phyloP scores from a whole-genome alignment of 768 basidiomycete genomes.

The Hericium alpestre region DNA sequence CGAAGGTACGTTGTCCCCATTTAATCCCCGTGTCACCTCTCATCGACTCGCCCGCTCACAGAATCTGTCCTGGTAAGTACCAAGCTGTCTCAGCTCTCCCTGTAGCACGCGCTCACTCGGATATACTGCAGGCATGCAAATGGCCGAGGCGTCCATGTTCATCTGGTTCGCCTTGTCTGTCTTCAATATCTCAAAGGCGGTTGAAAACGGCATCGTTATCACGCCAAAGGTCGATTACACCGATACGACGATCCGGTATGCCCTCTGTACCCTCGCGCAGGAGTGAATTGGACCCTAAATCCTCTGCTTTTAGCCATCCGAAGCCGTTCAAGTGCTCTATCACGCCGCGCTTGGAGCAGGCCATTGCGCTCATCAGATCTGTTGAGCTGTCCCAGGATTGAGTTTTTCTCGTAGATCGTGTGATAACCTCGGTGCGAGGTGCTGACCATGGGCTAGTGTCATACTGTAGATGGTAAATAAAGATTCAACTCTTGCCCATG shows the following conservation, averaged over 20 bases:
- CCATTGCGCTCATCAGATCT: conserved; percentile 14
- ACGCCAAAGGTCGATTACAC: not conserved
- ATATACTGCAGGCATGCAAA: not conserved
- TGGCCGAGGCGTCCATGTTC: not conserved
- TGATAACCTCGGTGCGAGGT: not conserved
- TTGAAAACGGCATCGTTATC: not conserved
- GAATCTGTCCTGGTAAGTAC: conserved; percentile 1
- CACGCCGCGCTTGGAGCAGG: conserved; percentile 18
- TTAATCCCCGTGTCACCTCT: too few relatives aligned
- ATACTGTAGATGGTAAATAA: too few relatives aligned
- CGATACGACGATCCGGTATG: not conserved
- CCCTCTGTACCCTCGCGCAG: not conserved
- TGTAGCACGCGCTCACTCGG: too few relatives aligned
- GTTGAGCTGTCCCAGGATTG: not conserved
- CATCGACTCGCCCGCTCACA: not conserved
- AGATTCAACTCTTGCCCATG: too few relatives aligned
- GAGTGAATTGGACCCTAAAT: too few relatives aligned
- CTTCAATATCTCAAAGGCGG: not conserved
- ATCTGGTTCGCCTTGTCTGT: not conserved
- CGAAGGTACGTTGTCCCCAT: not conserved
- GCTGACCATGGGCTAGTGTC: too few relatives aligned
- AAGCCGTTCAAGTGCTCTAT: conserved; percentile 18
- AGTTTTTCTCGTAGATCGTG: too few relatives aligned
- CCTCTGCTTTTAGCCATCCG: conserved; percentile 15
- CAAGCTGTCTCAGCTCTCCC: not conserved